phyloP scores from a whole-genome alignment of 2,329 filamentous ascomycete genomes.

The Fusarium albosuccineum region DNA sequence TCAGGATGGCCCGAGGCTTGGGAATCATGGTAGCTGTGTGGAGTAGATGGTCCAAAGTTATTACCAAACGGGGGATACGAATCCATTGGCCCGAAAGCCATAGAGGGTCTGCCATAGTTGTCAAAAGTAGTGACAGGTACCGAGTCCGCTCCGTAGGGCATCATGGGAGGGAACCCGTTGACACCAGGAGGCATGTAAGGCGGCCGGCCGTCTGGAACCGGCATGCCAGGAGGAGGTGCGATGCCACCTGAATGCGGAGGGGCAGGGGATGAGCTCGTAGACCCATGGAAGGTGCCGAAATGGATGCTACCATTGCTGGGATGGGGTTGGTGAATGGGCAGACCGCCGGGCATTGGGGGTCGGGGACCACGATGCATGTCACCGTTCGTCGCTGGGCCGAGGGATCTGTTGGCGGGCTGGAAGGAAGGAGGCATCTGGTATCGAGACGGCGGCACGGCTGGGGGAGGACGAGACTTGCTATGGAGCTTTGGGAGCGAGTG shows the following conservation, averaged over 20 bases:
- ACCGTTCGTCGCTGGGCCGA: constrained; percentile 50
- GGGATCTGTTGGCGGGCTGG: constrained; percentile 52
- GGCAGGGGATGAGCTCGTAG: constrained; percentile 69
- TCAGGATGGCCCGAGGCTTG: constrained; percentile 67
- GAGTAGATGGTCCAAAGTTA: constrained; percentile 67
- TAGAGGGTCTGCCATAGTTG: constrained; percentile 53
- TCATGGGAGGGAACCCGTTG: constrained; percentile 56
- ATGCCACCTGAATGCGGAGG: constrained; percentile 63
- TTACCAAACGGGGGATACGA: constrained; percentile 50
- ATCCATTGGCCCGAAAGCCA: constrained; percentile 53
- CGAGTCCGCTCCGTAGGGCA: constrained; percentile 53
- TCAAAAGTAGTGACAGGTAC: constrained; percentile 53
- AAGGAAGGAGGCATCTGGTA: constrained; percentile 61
- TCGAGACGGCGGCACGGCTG: constrained; percentile 50
- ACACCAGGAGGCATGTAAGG: constrained; percentile 50
- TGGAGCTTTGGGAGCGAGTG: constrained; percentile 30
- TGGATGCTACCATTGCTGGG: constrained; percentile 68
- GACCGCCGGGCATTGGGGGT: constrained; percentile 52
- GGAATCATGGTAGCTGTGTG: constrained; percentile 73
- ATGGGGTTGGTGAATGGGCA: constrained; percentile 63
- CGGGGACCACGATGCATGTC: constrained; percentile 50
- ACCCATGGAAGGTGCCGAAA: constrained; percentile 67
- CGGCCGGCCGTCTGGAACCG: constrained; percentile 50
- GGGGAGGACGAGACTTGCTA: constrained; percentile 46
- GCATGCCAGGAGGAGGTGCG: constrained; percentile 63